Conservation (phyloP, 371 early-diverging fungal species). For the Circinella umbellata region DNA sequence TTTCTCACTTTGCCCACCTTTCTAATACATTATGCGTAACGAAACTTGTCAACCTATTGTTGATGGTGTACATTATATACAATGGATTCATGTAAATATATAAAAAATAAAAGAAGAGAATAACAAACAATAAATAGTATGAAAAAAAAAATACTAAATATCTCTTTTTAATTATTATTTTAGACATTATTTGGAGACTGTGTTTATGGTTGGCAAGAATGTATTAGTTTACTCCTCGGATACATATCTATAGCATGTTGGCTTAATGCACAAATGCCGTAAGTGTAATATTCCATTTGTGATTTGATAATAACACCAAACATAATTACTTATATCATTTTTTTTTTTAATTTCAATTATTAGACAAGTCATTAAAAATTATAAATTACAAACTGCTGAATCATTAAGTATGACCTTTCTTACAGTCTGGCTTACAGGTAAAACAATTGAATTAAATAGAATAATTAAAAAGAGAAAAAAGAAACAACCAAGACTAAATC, state of each 20-base stretch:
- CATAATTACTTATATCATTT: too few relatives aligned
- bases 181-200: slow-evolving; percentile 60
- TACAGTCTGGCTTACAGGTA: slow-evolving; percentile 66
- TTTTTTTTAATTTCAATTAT: too few relatives aligned
- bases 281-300: slow-evolving; percentile 47
- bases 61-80: slow-evolving; percentile 25
- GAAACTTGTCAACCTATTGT: slow-evolving; percentile 16
- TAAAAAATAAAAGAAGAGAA: background rate
- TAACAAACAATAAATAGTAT: background rate
- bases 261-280: slow-evolving; percentile 83
- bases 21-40: background rate
- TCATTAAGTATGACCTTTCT: slow-evolving; percentile 64
- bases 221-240: slow-evolving; percentile 53
- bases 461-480: background rate
- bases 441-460: background rate
- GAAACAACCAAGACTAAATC: too few relatives aligned
- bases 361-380: slow-evolving; percentile 74
- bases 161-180: too few relatives aligned
- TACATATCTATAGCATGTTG: slow-evolving; percentile 74
- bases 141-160: too few relatives aligned
- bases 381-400: slow-evolving; percentile 53
- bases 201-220: slow-evolving; percentile 55
- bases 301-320: too few relatives aligned
- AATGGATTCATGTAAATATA: slow-evolving; percentile 40
- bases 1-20: background rate